phyloP scores from a whole-genome alignment of 2,329 filamentous ascomycete genomes.

The Colletotrichum somersetense region DNA sequence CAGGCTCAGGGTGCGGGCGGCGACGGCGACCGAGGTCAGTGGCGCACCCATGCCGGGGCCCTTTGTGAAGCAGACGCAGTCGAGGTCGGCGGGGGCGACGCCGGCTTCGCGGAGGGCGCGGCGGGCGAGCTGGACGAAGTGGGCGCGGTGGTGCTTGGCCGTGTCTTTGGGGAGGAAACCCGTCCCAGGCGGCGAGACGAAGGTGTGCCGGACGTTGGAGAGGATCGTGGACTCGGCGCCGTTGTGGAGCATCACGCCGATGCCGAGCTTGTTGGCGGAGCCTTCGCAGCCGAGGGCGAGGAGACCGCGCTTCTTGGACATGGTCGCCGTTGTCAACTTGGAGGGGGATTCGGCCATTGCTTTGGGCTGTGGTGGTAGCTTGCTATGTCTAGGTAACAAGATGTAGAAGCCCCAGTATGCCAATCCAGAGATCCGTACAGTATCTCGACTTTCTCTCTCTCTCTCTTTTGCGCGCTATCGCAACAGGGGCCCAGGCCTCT shows the following conservation, averaged over 20 bases:
- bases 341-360: slow-evolving; percentile 24
- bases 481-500: slow-evolving; percentile 16
- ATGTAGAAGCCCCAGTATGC: not conserved
- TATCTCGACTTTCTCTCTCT: not conserved
- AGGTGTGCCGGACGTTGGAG: slow-evolving; percentile 95
- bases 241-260: slow-evolving; percentile 88
- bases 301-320: slow-evolving; percentile 52
- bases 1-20: slow-evolving; percentile 82
- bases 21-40: slow-evolving; percentile 86
- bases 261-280: slow-evolving; percentile 96
- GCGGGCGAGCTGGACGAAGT: slow-evolving; percentile 86
- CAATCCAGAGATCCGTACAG: not conserved
- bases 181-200: slow-evolving; percentile 88
- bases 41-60: slow-evolving; percentile 98
- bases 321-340: slow-evolving; percentile 43
- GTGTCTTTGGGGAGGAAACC: slow-evolving; percentile 98
- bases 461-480: slow-evolving; percentile 9
- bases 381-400: not conserved
- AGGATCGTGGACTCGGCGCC: slow-evolving; percentile 76
- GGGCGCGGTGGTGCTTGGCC: slow-evolving; percentile 87
- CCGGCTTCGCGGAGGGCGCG: slow-evolving; percentile 80
- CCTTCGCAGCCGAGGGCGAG: slow-evolving; percentile 80
- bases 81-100: slow-evolving; percentile 73
- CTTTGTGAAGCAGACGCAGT: slow-evolving; percentile 95
- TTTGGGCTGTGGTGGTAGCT: not conserved